A percentile compares a stretch with the other conserved stretches of the same genome.
These are phyloP conservation scores for Microcos paniculata DNA, from an alignment of 345 rosid species.

Conservation along the genomic window DNA sequence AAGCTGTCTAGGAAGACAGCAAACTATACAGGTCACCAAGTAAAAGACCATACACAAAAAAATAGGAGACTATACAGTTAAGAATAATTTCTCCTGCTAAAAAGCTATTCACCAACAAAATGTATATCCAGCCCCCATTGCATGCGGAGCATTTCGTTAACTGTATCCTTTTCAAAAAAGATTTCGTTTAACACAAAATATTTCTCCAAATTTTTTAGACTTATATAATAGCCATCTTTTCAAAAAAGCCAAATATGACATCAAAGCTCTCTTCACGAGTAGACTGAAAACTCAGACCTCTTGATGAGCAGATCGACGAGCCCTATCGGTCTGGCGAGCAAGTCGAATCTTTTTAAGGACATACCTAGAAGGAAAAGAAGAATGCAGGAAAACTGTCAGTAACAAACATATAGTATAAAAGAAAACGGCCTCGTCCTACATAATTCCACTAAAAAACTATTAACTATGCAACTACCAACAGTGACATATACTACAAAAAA, in stretches of 20 bases:
- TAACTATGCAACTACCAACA: not conserved
- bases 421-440: not conserved
- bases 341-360: conserved; percentile 94
- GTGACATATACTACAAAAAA: not conserved
- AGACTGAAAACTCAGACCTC: conserved; percentile 49
- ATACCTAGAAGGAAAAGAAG: conserved; percentile 45
- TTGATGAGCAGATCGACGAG: conserved; percentile 91
- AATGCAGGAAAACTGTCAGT: conserved; percentile 12
- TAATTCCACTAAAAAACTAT: not conserved
- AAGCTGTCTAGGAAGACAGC: too few relatives aligned
- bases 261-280: not conserved
- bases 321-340: conserved; percentile 93
- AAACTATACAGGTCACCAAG: too few relatives aligned
- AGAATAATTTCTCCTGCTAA: too few relatives aligned
- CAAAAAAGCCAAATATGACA: not conserved
- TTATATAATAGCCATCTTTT: not conserved
- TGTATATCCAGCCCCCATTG: too few relatives aligned
- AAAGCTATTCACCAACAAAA: too few relatives aligned
- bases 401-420: conserved; percentile 16
- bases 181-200: too few relatives aligned
- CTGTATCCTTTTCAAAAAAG: too few relatives aligned
- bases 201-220: too few relatives aligned
- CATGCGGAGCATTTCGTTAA: too few relatives aligned
- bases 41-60: too few relatives aligned
- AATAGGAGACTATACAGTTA: too few relatives aligned